Conservation (phyloP, 352 stramenopile genomes). For the Globisporangium viniferum region DNA sequence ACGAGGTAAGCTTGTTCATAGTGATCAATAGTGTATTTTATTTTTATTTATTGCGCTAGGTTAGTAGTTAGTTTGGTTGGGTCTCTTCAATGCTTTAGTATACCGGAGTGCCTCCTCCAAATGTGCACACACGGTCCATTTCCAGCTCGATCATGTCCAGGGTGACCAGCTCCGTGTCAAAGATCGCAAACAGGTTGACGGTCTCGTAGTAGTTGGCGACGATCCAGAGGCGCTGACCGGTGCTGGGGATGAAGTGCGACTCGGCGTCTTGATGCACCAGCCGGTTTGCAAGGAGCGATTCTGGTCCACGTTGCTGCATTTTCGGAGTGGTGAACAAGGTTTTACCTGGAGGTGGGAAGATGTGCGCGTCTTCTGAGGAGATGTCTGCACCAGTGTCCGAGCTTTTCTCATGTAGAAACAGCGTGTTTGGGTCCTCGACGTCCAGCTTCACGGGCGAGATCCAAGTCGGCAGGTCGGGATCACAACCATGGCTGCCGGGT, state of each 20-base stretch:
- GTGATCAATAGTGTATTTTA: not conserved
- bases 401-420: slow-evolving; percentile 35
- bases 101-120: slow-evolving; percentile 20
- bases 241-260: slow-evolving; percentile 16
- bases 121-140: slow-evolving; percentile 31
- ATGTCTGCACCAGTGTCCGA: slow-evolving; percentile 34
- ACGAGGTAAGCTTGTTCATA: too few relatives aligned
- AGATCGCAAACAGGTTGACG: slow-evolving; percentile 36
- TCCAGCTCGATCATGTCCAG: slow-evolving; percentile 36
- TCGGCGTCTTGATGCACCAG: slow-evolving; percentile 39
- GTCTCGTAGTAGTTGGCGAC: slow-evolving; percentile 47
- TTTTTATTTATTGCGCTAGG: slow-evolving; percentile 4
- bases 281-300: slow-evolving; percentile 11
- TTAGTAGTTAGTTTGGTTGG: not conserved
- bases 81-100: not conserved
- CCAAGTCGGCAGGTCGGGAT: slow-evolving; percentile 32
- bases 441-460: slow-evolving; percentile 38
- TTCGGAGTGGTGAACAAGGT: slow-evolving; percentile 1
- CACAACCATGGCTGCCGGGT: not conserved
- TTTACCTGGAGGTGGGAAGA: slow-evolving; percentile 33
- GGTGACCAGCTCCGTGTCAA: slow-evolving; percentile 26
- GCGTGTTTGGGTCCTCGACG: slow-evolving; percentile 25
- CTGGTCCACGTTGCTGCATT: not conserved
- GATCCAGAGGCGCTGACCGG: slow-evolving; percentile 32
- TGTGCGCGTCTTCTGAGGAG: slow-evolving; percentile 35